phyloP scores from a whole-genome alignment of 345 rosid species.

The Geranium rotundifolium region DNA sequence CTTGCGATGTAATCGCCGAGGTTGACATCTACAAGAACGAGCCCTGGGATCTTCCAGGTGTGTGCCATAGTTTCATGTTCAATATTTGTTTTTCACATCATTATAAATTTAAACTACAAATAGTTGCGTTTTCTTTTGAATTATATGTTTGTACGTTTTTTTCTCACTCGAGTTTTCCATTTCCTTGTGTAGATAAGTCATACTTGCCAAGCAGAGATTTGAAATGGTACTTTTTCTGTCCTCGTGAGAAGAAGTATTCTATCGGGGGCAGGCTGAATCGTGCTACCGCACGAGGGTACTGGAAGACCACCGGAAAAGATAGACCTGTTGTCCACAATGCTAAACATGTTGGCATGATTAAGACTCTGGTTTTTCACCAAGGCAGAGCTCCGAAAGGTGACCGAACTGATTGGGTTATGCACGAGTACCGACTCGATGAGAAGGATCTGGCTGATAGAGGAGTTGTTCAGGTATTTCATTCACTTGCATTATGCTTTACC shows the following conservation, averaged over 20 bases:
- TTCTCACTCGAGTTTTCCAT: not conserved
- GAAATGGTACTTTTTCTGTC: slow-evolving; percentile 81
- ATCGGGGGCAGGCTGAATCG: slow-evolving; percentile 36
- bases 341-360: slow-evolving; percentile 45
- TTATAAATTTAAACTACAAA: not conserved
- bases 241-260: slow-evolving; percentile 46
- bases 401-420: slow-evolving; percentile 81
- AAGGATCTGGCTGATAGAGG: slow-evolving; percentile 23
- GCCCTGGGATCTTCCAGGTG: slow-evolving; percentile 64
- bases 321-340: slow-evolving; percentile 29
- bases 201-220: slow-evolving; percentile 35
- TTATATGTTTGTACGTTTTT: not conserved
- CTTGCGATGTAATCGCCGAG: slow-evolving; percentile 35
- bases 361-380: slow-evolving; percentile 45
- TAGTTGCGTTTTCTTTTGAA: not conserved
- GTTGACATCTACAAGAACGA: slow-evolving; percentile 47
- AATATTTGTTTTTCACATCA: not conserved
- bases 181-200: slow-evolving; percentile 25
- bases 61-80: not conserved
- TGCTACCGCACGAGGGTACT: slow-evolving; percentile 43
- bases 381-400: slow-evolving; percentile 40
- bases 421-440: slow-evolving; percentile 57
- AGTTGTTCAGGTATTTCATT: slow-evolving; percentile 23
- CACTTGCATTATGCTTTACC: not conserved
- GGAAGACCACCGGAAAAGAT: slow-evolving; percentile 78